Percentiles rank a stretch among this genome's conserved stretches.
These are phyloP conservation scores for Carex kokanica DNA, from an alignment of 176 grass and related monocot species.

Conservation along the genomic window DNA sequence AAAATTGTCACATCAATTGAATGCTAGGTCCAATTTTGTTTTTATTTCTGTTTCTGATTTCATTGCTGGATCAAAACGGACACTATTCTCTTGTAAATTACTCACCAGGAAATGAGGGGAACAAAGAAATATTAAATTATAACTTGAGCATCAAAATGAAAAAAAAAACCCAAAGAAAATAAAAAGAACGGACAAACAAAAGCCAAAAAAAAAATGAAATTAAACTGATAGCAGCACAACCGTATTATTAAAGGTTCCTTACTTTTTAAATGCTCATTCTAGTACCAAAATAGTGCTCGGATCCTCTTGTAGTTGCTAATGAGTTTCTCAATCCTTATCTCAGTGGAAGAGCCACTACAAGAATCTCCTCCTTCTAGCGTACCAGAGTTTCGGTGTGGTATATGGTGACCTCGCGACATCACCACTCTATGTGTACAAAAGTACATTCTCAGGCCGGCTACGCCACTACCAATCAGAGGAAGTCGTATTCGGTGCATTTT, in stretches of 20 bases:
- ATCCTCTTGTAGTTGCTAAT: background rate
- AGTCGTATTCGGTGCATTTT: slow-evolving; percentile 73
- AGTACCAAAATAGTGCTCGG: background rate
- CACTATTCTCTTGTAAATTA: background rate
- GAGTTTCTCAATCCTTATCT: slow-evolving; percentile 18
- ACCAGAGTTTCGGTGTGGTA: slow-evolving; percentile 96
- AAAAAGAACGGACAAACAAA: background rate
- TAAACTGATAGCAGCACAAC: background rate
- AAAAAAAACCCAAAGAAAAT: background rate
- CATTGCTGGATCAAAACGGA: background rate
- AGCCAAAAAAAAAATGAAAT: background rate
- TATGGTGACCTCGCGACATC: slow-evolving; percentile 92
- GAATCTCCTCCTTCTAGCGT: slow-evolving; percentile 74
- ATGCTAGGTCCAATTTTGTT: background rate
- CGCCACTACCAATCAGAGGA: slow-evolving; percentile 56
- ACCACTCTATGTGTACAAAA: slow-evolving; percentile 84
- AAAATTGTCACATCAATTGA: background rate
- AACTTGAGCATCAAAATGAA: background rate
- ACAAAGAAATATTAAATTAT: background rate
- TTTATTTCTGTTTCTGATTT: background rate
- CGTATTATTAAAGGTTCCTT: background rate
- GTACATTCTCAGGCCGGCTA: slow-evolving; percentile 61
- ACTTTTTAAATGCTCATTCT: background rate
- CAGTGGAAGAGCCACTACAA: slow-evolving; percentile 58
- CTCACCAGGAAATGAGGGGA: background rate